Evolutionary conservation across 345 rosid genomes (phyloP), one percentile per base, ranked within the genome.

Genomic region (Gossypioides kirkii): DNA sequence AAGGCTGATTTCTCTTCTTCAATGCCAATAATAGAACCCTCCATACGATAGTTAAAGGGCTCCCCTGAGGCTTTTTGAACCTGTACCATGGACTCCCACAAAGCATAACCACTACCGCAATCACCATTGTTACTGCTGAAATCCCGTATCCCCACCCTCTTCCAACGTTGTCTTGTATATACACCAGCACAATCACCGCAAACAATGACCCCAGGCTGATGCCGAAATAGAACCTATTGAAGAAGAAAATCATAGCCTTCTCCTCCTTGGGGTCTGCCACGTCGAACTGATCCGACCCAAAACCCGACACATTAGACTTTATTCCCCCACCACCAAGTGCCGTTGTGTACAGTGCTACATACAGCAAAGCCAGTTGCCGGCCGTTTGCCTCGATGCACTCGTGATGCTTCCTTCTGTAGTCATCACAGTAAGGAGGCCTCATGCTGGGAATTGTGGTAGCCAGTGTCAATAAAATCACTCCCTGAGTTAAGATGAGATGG

Each of bases 71-170:
- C 80, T 81, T 87, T 86, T 78, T 90, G 81, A 80, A 90, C 64
- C 98, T 88, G 83, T 94, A 94, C 82, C 54, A 65, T 20, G 52
- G 78, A 2, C 88, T 94, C 23, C 96, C 98, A 2, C 77, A 32
- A 2, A 94, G 81, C 79, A 94, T 74, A 28, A 91, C 77, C 2
- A 70, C 76, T 1, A 89, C 93, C 0, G 90, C 97, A 13, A 91
- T 65, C 55, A 83, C 88, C 96, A 94, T 88, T 17, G 98, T 86
- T 60, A 81, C 97, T 2, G 94, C 97, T 0, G 96, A 88, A 60
- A 90, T 86, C 5, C 98, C 98, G 65, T 94, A 94, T 3, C 97
- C 98, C 91, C 94, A 90, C n/a, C 96, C 96, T 86, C 98, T 85
- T 65, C 96, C 97, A 1, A 94, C 84, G 28, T 94, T 90, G 80